These are phyloP conservation scores for Hebeloma cylindrosporum DNA, from an alignment of 768 basidiomycete species.

Conservation along the genomic window DNA sequence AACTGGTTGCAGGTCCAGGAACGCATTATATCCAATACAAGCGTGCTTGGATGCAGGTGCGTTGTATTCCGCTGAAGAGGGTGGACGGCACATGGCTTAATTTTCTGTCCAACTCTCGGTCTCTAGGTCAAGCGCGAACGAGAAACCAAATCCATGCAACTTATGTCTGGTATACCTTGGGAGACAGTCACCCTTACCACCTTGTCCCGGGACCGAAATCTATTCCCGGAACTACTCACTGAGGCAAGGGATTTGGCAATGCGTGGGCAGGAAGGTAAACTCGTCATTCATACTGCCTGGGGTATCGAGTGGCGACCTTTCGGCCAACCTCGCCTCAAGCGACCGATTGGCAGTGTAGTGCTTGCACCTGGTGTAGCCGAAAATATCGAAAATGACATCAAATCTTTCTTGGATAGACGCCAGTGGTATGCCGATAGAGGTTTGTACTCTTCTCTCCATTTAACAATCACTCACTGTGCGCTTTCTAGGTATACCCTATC, in stretches of 20 bases:
- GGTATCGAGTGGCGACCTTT: constrained; percentile 96
- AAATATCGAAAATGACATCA: constrained; percentile 77
- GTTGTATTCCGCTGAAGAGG: neutral
- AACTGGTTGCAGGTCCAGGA: constrained; percentile 94
- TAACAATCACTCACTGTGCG: neutral
- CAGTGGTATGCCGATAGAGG: constrained; percentile 98
- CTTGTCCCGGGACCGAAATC: constrained; percentile 77
- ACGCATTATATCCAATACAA: constrained; percentile 89
- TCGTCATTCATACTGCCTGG: constrained; percentile 96
- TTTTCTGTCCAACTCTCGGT: constrained; percentile 10
- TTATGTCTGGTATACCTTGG: constrained; percentile 93
- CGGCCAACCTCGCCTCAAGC: constrained; percentile 84
- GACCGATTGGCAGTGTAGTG: constrained; percentile 88
- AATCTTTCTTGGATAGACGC: constrained; percentile 76
- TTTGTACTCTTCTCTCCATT: constrained; percentile 45
- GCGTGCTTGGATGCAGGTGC: constrained; percentile 95
- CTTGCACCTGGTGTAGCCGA: constrained; percentile 82
- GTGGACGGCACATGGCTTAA: neutral
- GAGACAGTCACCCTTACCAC: constrained; percentile 95
- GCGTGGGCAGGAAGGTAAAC: constrained; percentile 85
- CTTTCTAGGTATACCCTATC: constrained; percentile 91
- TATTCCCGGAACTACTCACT: constrained; percentile 78
- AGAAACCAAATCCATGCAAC: constrained; percentile 87
- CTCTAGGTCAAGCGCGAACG: constrained; percentile 89
- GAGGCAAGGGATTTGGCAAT: constrained; percentile 92